Evolutionary conservation across 805 yeast species (phyloP).

Genomic region (Candida silvatica): DNA sequence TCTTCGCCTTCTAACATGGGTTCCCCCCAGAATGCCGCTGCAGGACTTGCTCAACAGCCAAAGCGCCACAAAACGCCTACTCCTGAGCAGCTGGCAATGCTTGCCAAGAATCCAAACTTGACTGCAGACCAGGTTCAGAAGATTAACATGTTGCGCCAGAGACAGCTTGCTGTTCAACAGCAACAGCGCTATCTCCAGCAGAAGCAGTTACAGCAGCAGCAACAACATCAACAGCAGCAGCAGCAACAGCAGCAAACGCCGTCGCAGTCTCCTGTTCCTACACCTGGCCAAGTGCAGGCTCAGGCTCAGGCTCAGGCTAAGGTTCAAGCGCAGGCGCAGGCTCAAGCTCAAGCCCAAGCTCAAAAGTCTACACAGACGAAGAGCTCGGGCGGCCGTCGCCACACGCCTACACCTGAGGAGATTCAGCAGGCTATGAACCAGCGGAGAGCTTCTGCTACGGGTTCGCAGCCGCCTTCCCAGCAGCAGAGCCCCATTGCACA

Average conservation of each 20-base stretch:
- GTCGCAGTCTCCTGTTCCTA: conserved; percentile 16
- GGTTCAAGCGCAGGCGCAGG: background rate
- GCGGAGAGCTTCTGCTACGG: background rate
- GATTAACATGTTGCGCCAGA: conserved; percentile 18
- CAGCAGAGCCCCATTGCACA: background rate
- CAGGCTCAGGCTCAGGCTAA: background rate
- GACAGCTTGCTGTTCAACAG: conserved; percentile 22
- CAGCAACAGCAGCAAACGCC: conserved; percentile 10
- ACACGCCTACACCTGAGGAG: conserved; percentile 5
- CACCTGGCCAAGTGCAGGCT: conserved; percentile 23
- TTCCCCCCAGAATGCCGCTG: background rate
- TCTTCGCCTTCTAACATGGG: background rate
- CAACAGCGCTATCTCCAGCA: conserved; percentile 14
- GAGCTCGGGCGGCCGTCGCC: conserved; percentile 5
- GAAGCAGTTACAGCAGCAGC: conserved; percentile 6
- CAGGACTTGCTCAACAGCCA: background rate
- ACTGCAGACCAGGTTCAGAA: conserved; percentile 38
- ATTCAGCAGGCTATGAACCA: conserved; percentile 3
- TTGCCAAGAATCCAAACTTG: conserved; percentile 27
- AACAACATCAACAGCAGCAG: conserved; percentile 10
- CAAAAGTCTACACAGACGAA: background rate
- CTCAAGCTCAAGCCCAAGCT: background rate
- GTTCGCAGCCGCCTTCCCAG: background rate
- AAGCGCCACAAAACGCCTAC: conserved; percentile 9
- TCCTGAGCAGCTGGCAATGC: conserved; percentile 18